Evolutionary conservation across 2,329 filamentous ascomycete genomes (phyloP), one percentile per base, ranked within the genome.

Genomic region (Talaromyces rugulosus): DNA sequence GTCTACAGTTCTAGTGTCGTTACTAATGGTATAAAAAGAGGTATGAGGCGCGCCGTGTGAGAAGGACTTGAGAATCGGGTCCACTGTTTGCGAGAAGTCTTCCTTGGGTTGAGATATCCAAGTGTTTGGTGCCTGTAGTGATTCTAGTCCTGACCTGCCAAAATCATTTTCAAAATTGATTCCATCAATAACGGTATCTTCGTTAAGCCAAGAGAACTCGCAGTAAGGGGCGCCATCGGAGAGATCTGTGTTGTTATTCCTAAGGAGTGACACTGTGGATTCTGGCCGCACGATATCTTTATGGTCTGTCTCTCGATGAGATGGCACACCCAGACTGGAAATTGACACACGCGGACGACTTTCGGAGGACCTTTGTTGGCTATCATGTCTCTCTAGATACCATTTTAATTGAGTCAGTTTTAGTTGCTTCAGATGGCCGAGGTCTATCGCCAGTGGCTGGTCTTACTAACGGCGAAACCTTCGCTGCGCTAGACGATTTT

Each of bases 401-500:
- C 11, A 36, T 36, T 7, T 7, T 8, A 36, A 8, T 50, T 18
- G 44, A 14, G 44, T 50, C 44, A 50, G 44, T 50, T 36, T 36
- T 7, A 12, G 33, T 1, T 36, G 33, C 33, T 36, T 4, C 12
- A 14, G 44, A 8, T 50, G 44, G 16, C 6, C 23, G 6, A 50
- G 44, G 4, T 2, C 18, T 27, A 27, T 23, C 23, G 50, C 31
- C 50, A 53, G 27, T 28, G 23, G 28, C 51, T 54, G 31, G 28
- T 33, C 28, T n/a, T 54, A 55, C 52, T 55, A 36, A 55, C 52
- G 30, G 18, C 52, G 52, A 55, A 55, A 55, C 52, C 52, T 33
- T 30, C 52, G 52, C 52, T 55, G 52, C 23, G 52, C 52, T 23
- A 55, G 14, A 23, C 52, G 52, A 18, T 55, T 55, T 27, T 55